These are phyloP conservation scores for Phytomonas sp. DNA, from an alignment of 208 protist species.

Conservation along the genomic window DNA sequence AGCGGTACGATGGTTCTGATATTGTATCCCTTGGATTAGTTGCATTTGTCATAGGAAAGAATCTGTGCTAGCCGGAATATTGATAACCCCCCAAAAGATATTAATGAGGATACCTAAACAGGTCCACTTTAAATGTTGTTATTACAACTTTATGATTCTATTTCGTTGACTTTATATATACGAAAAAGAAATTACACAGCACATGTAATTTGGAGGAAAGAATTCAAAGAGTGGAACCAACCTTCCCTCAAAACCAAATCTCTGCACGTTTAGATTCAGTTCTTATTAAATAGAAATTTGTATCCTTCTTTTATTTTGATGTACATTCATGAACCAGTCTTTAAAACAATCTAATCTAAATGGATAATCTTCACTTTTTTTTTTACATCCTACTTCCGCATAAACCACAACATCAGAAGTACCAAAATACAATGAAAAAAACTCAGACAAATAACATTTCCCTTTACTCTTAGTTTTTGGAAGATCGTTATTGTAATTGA, in stretches of 20 bases:
- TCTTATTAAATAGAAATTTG: not conserved
- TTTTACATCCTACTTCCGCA: not conserved
- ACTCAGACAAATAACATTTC: not conserved
- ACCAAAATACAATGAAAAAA: not conserved
- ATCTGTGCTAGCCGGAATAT: not conserved
- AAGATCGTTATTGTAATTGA: not conserved
- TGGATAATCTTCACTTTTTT: not conserved
- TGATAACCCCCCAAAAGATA: not conserved
- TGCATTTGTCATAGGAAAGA: not conserved
- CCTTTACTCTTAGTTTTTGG: not conserved
- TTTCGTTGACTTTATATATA: not conserved
- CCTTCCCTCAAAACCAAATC: not conserved
- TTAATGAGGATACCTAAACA: not conserved
- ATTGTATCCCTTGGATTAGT: not conserved
- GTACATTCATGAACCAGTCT: not conserved
- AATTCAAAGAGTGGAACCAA: not conserved
- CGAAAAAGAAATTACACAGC: not conserved
- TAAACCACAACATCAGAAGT: conserved; percentile 1
- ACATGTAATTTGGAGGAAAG: not conserved
- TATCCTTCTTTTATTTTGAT: not conserved
- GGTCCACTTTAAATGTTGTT: not conserved
- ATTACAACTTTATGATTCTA: not conserved
- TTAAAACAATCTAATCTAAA: conserved; percentile 5
- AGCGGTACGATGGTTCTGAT: conserved; percentile 24
- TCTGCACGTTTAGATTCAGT: not conserved